A percentile compares a stretch with the other conserved stretches of the same genome.
phyloP scores from a whole-genome alignment of 2,329 filamentous ascomycete species.

The Talaromyces islandicus region DNA sequence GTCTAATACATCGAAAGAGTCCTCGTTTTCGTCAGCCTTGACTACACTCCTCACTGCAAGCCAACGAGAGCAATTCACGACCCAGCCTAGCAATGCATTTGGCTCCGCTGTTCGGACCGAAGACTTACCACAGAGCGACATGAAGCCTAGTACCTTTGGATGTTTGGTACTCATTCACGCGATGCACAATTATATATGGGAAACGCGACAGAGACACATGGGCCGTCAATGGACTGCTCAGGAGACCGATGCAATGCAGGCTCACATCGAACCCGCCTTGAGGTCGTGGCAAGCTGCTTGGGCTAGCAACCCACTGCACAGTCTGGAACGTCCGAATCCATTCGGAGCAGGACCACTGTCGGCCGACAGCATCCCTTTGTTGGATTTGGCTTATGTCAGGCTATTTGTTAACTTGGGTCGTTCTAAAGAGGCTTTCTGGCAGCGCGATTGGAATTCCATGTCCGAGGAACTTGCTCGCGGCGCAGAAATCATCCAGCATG shows the following conservation, averaged over 20 bases:
- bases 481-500: conserved; percentile 67
- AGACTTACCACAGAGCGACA: conserved; percentile 54
- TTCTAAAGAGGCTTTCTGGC: conserved; percentile 90
- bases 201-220: conserved; percentile 84
- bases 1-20: conserved; percentile 62
- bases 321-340: conserved; percentile 75
- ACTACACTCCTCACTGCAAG: conserved; percentile 75
- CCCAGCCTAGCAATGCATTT: conserved; percentile 31
- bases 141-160: conserved; percentile 84
- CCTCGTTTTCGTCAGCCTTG: conserved; percentile 77
- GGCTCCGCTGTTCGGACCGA: conserved; percentile 41
- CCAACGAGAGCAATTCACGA: conserved; percentile 51
- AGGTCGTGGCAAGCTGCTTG: conserved; percentile 93
- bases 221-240: conserved; percentile 84
- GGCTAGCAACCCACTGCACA: conserved; percentile 80
- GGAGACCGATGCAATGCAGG: conserved; percentile 93
- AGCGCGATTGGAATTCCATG: conserved; percentile 87
- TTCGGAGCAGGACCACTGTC: conserved; percentile 76
- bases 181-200: conserved; percentile 97
- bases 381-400: conserved; percentile 87
- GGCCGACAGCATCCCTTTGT: conserved; percentile 80
- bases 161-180: conserved; percentile 90
- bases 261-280: conserved; percentile 87
- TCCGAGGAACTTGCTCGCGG: conserved; percentile 77
- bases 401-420: conserved; percentile 89